Evolutionary conservation across 192 early-diverging fungal species (phyloP).

Genomic region (Backusella tarrabulga): DNA sequence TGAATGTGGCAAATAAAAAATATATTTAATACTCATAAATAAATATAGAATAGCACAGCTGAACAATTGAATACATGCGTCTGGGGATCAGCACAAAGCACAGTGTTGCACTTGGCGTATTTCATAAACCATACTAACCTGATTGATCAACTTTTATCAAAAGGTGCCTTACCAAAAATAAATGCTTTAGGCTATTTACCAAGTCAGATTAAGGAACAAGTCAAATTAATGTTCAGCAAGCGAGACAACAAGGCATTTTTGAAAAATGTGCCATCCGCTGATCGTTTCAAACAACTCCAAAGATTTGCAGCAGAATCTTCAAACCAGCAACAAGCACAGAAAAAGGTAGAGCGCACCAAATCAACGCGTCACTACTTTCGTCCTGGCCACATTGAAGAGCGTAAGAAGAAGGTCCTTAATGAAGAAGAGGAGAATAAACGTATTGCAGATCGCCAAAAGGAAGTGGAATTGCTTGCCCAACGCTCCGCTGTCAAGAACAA

Average conservation of each 20-base stretch:
- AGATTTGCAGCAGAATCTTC: conserved; percentile 6
- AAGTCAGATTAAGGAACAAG: conserved; percentile 11
- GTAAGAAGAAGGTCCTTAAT: conserved; percentile 9
- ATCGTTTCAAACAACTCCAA: conserved; percentile 16
- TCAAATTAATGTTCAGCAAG: background rate
- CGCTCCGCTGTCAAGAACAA: conserved; percentile 29
- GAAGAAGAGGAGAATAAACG: conserved; percentile 19
- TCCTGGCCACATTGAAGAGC: conserved; percentile 21
- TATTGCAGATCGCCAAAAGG: conserved; percentile 13
- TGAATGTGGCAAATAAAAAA: background rate
- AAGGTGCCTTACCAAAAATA: conserved; percentile 14
- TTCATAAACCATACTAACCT: conserved; percentile 12
- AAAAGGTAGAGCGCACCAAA: background rate
- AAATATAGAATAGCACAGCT: background rate
- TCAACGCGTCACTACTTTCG: conserved; percentile 20
- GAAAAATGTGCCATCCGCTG: background rate
- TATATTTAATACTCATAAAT: background rate
- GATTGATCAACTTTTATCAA: conserved; percentile 3
- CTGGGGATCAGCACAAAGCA: conserved; percentile 21
- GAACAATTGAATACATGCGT: conserved; percentile 18
- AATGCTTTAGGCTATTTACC: background rate
- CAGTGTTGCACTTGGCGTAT: conserved; percentile 20
- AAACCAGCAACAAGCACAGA: background rate
- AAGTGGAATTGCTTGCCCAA: conserved; percentile 20
- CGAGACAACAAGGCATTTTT: background rate